phyloP scores from a whole-genome alignment of 169 alveolate genomes.

The Besnoitia besnoiti region DNA sequence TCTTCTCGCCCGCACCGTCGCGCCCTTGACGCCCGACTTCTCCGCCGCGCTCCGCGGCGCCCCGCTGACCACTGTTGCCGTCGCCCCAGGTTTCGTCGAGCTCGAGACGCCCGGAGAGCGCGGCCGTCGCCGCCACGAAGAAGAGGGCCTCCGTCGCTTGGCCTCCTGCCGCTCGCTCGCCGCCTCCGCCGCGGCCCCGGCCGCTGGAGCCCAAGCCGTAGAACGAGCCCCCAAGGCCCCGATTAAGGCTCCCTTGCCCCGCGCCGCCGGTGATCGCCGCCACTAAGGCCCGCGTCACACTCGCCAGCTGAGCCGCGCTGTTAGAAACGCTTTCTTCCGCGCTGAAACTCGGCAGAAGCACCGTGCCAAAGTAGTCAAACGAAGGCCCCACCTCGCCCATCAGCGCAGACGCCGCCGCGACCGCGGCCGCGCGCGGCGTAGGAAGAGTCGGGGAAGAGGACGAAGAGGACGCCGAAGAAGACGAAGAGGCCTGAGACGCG shows the following conservation, averaged over 20 bases:
- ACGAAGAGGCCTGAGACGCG: not conserved
- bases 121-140: slow-evolving; percentile 3
- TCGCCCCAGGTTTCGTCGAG: slow-evolving; percentile 38
- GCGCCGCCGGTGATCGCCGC: slow-evolving; percentile 13
- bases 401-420: slow-evolving; percentile 34
- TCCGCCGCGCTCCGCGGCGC: not conserved
- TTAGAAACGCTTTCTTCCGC: not conserved
- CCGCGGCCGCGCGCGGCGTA: slow-evolving; percentile 16
- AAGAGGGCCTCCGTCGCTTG: slow-evolving; percentile 16
- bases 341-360: not conserved
- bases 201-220: not conserved
- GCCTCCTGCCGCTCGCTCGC: slow-evolving; percentile 19
- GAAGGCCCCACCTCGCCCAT: slow-evolving; percentile 25
- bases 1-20: not conserved
- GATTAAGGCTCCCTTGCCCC: not conserved
- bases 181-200: not conserved
- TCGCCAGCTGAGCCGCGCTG: not conserved
- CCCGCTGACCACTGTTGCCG: not conserved
- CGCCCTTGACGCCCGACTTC: slow-evolving; percentile 11
- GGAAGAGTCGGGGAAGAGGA: not conserved
- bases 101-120: not conserved
- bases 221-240: not conserved
- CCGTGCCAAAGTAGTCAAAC: not conserved
- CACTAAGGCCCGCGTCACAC: not conserved
- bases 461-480: not conserved